Evolutionary conservation across 306 rosid species (phyloP).

Genomic region (Dicorynia guianensis): DNA sequence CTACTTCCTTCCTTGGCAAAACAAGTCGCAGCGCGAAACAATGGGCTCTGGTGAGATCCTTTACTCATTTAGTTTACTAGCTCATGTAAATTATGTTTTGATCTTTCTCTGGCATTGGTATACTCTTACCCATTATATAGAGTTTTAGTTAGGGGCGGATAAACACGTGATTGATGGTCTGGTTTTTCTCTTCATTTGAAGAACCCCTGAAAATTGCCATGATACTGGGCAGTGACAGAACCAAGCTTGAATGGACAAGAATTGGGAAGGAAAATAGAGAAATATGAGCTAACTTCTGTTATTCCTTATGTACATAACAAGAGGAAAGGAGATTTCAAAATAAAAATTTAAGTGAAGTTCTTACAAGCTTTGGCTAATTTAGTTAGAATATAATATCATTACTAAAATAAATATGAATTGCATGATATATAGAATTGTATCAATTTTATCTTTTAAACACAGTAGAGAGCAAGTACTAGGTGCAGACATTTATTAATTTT

Average conservation of each 20-base stretch:
- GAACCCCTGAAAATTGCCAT: not conserved
- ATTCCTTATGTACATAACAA: no score
- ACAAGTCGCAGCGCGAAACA: slow-evolving; percentile 89
- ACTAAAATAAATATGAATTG: not conserved
- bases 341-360: no score
- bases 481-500: no score
- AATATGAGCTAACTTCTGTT: no score
- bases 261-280: no score
- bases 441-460: not conserved
- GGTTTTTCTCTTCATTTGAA: not conserved
- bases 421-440: no score
- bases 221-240: no score
- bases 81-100: not conserved
- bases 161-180: not conserved
- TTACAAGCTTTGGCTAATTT: not conserved
- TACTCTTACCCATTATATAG: no score
- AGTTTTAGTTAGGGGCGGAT: no score
- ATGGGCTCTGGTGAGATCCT: slow-evolving; percentile 77
- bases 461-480: not conserved
- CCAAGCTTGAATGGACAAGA: no score
- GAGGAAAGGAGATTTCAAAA: no score
- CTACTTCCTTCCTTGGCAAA: slow-evolving; percentile 93
- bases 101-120: no score
- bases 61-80: not conserved
- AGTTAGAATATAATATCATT: not conserved